Base-by-base conservation (phyloP, 208 protist genomes). In the Phytomonas francai region DNA sequence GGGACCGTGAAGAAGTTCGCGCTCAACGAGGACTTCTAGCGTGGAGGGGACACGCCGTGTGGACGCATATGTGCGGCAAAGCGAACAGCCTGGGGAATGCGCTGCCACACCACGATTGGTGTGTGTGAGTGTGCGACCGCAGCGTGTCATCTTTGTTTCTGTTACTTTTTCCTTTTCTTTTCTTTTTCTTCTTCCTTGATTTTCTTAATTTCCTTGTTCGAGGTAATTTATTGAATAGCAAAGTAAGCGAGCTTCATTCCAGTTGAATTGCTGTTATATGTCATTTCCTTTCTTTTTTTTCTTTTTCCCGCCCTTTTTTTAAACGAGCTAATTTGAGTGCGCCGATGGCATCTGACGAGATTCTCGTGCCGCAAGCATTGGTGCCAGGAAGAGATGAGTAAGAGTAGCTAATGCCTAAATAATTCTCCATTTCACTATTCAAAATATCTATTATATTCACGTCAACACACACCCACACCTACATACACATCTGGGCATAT, bases 11-110 rank as follows among this genome's bases (percentile, higher is more conserved):
- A 91, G 71, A 87, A 85, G 65, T 98, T 98, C 75, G 77, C 82
- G 36, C 75, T 97, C 8, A 83, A 93, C 28, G 90, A 87, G 54
- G 95, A 98, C 65, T 98, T 98, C 73, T 98, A 87, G 62, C 12
- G 0, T 14, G 9, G 22, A 29, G 29, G 54, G 51, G 2, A 16
- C 22, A 25, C 30, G 31, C 27, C 4, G 51, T 32, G 54, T 42
- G 45, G 31, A 42, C 31, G 63, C 34, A 14, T 34, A 27, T 29
- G 33, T 27, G 61, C 61, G 16, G 33, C 8, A 9, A 60, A 9
- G 30, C 30, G 11, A 33, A 9, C 9, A 60, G 11, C 11, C 28
- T 33, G 30, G 3, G 11, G 57, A 3, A 33, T 60, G 9, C 28
- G 30, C 9, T 22, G 19, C 56, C 22, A n/a, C n/a, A 4, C 12